A percentile compares a stretch with the other conserved stretches of the same genome.
These are phyloP conservation scores for Pseudopithomyces chartarum DNA, from an alignment of 2,329 filamentous ascomycete species.

Conservation along the genomic window DNA sequence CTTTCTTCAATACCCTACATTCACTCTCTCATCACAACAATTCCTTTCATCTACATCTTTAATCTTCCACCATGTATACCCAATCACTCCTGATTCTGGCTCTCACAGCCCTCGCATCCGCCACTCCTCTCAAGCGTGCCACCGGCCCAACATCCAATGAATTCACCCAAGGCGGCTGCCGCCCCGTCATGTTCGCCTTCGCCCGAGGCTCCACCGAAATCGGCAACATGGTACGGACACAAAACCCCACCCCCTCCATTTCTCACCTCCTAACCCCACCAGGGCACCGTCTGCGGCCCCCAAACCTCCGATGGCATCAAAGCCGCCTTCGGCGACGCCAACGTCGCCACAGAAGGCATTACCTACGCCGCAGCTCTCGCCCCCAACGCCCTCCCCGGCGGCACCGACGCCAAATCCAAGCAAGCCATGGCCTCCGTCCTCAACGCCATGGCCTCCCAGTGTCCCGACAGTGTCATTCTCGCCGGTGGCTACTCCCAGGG, in stretches of 20 bases:
- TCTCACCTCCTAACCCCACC: constrained; percentile 19
- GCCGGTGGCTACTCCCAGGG: constrained; percentile 40
- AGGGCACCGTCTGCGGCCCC: constrained; percentile 45
- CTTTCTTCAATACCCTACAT: background rate
- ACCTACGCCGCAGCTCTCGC: constrained; percentile 33
- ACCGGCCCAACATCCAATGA: constrained; percentile 42
- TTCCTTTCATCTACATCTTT: background rate
- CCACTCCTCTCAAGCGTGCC: constrained; percentile 32
- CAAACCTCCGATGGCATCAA: constrained; percentile 39
- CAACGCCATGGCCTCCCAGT: constrained; percentile 31
- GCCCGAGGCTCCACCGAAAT: constrained; percentile 55
- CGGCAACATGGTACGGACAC: constrained; percentile 53
- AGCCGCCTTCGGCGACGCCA: constrained; percentile 25
- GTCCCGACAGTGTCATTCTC: constrained; percentile 41
- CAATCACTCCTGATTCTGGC: constrained; percentile 28
- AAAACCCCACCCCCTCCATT: constrained; percentile 27
- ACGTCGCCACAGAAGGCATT: constrained; percentile 41
- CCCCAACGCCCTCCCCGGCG: constrained; percentile 37
- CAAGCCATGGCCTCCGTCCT: constrained; percentile 29
- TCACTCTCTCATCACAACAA: background rate
- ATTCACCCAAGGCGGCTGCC: constrained; percentile 48
- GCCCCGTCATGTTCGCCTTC: constrained; percentile 53
- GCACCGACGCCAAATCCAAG: constrained; percentile 29
- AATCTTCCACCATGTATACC: constrained; percentile 28
- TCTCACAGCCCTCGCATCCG: constrained; percentile 25